Evolutionary conservation across 1,284 basidiomycete species (phyloP), one percentile per base, ranked within the genome.

Genomic region (Trametes pubescens): DNA sequence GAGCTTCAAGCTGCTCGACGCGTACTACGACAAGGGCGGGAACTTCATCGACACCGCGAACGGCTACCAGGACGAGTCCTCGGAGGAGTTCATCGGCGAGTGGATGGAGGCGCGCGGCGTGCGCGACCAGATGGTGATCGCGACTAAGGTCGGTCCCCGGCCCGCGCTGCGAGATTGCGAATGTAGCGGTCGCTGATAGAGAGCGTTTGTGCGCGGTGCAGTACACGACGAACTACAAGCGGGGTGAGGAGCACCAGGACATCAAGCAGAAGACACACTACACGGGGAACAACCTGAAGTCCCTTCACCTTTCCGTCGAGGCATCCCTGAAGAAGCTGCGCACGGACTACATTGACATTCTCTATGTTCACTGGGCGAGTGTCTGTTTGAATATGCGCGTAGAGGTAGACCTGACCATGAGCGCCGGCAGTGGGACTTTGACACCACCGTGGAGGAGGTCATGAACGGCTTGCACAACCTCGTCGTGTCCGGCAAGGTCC

Each of bases 301-400:
- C 80, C 0, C 61, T 87, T 63, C 78, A 80, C 58, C 47, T 82
- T 40, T 81, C 80, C 47, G 75, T 86, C 40, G 76, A 78, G 29
- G 80, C 72, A 2, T 84, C 82, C 24, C 77, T 88, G 61, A 82
- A 84, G 73, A 88, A 86, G 69, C 79, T 88, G 8, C 79, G 84
- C 26, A 88, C 87, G 13, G 69, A 73, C 43, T 89, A 86, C 66
- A 80, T 86, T 69, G 84, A 86, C 65, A 76, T 85, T 26, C 71
- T 83, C 32, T 87, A 86, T 73, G 72, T 68, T 2, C 67, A 66
- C 44, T 68, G 64, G 62, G 62, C 65, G 13, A 51, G 64, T 38
- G 1, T 2, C 1, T 2, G 3, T 18, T 32, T 14, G 69, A 48
- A 22, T 4, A 37, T 6, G 16, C 21, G 14, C 11, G 4, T 18